A percentile compares a stretch with the other conserved stretches of the same genome.
Conservation (phyloP, 2,329 filamentous ascomycete species). For the Pseudocercospora vitis region DNA sequence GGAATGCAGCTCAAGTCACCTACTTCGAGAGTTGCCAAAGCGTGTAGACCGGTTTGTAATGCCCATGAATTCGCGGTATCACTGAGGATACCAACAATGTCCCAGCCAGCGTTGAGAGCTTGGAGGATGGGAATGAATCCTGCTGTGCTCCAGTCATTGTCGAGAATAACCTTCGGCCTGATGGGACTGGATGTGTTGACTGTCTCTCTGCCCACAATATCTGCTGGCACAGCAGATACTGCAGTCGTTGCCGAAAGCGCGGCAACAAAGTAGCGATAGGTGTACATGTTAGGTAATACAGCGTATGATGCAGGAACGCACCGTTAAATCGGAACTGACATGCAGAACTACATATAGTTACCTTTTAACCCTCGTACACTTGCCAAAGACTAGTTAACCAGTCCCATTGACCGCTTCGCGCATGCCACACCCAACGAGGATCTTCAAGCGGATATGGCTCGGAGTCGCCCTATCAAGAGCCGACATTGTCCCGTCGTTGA, state of each 20-base stretch:
- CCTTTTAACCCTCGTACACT: background rate
- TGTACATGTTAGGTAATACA: background rate
- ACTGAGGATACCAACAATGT: conserved; percentile 46
- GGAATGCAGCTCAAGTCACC: conserved; percentile 52
- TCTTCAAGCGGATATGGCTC: background rate
- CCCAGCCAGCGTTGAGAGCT: conserved; percentile 47
- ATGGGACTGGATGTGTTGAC: background rate
- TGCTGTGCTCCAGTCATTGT: conserved; percentile 50
- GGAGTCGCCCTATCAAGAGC: conserved; percentile 10
- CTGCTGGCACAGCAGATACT: conserved; percentile 3
- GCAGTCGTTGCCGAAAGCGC: background rate
- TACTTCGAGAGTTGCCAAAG: conserved; percentile 49
- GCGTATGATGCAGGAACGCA: conserved; percentile 9
- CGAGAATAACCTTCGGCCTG: conserved; percentile 42
- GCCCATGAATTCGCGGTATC: conserved; percentile 51
- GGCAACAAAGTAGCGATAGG: background rate
- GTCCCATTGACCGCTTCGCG: background rate
- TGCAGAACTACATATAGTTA: background rate
- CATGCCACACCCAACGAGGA: background rate
- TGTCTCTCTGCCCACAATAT: background rate
- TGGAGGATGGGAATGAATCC: conserved; percentile 49
- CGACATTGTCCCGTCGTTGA: conserved; percentile 5
- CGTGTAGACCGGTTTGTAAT: conserved; percentile 48
- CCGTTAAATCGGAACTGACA: background rate
- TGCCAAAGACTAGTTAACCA: background rate